Evolutionary conservation across 176 grass and related monocot species (phyloP).

Genomic region (Cocos nucifera): DNA sequence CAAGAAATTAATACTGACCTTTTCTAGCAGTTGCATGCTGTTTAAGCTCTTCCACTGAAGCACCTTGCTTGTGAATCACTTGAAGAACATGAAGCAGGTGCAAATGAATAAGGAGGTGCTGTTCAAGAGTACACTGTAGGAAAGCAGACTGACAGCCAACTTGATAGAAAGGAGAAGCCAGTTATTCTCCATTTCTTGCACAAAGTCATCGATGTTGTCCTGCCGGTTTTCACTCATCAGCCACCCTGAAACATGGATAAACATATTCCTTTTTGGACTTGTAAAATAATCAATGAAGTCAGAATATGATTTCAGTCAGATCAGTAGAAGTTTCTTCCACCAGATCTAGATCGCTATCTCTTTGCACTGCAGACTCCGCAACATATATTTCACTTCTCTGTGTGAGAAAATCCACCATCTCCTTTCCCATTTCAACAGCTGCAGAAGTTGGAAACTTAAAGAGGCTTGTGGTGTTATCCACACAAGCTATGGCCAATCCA

Average conservation of each 20-base stretch:
- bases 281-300: constrained; percentile 50
- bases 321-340: constrained; percentile 32
- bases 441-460: constrained; percentile 59
- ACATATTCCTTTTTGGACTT: constrained; percentile 52
- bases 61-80: constrained; percentile 42
- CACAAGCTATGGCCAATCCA: constrained; percentile 72
- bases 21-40: constrained; percentile 60
- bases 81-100: constrained; percentile 58
- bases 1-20: constrained; percentile 33
- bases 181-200: constrained; percentile 51
- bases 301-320: constrained; percentile 44
- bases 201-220: constrained; percentile 62
- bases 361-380: constrained; percentile 21
- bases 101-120: constrained; percentile 53
- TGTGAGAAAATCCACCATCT: constrained; percentile 54
- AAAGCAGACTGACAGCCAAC: constrained; percentile 68
- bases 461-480: constrained; percentile 67
- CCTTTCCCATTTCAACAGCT: constrained; percentile 34
- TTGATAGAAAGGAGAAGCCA: constrained; percentile 49
- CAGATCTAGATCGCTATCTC: constrained; percentile 21
- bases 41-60: constrained; percentile 46
- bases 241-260: constrained; percentile 76
- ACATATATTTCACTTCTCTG: constrained; percentile 43
- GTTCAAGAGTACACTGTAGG: constrained; percentile 56
- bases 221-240: constrained; percentile 61